Evolutionary conservation across 768 basidiomycete genomes (phyloP).

Genomic region (Lanmaoa pseudosensibilis): DNA sequence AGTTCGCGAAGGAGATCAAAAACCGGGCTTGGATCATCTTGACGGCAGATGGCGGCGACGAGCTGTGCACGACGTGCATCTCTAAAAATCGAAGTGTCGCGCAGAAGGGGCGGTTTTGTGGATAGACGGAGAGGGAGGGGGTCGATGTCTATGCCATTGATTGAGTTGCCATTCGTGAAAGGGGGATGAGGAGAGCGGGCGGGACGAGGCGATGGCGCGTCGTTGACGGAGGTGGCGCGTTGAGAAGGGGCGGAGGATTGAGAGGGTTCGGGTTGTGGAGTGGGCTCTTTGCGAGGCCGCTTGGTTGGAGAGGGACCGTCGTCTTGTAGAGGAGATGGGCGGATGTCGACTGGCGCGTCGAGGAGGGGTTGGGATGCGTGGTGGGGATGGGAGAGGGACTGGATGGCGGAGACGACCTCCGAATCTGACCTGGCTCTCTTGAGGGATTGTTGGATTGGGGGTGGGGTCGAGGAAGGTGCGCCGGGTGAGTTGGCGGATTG

Average conservation of each 20-base stretch:
- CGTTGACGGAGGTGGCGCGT: slow-evolving; percentile 35
- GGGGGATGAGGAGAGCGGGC: slow-evolving; percentile 51
- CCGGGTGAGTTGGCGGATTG: slow-evolving; percentile 48
- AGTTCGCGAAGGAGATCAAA: slow-evolving; percentile 68
- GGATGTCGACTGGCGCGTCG: slow-evolving; percentile 44
- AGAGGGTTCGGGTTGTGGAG: slow-evolving; percentile 35
- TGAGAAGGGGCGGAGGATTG: slow-evolving; percentile 17
- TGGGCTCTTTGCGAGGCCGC: slow-evolving; percentile 60
- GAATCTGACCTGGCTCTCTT: slow-evolving; percentile 69
- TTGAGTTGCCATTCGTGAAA: slow-evolving; percentile 43
- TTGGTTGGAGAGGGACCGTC: slow-evolving; percentile 72
- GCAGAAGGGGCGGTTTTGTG: slow-evolving; percentile 59
- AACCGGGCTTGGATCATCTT: slow-evolving; percentile 64
- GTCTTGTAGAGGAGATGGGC: slow-evolving; percentile 48
- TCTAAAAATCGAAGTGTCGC: slow-evolving; percentile 52
- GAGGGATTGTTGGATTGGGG: slow-evolving; percentile 45
- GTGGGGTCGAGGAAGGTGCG: slow-evolving; percentile 54
- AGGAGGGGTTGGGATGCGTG: slow-evolving; percentile 28
- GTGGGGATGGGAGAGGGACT: slow-evolving; percentile 14
- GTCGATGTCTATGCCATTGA: slow-evolving; percentile 45
- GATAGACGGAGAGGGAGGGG: slow-evolving; percentile 58
- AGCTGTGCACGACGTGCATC: slow-evolving; percentile 61
- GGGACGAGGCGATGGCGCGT: slow-evolving; percentile 34
- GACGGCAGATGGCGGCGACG: slow-evolving; percentile 63
- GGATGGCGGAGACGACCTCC: slow-evolving; percentile 42